phyloP scores from a whole-genome alignment of 2,329 filamentous ascomycete genomes.

The Colletotrichum echinochloae region DNA sequence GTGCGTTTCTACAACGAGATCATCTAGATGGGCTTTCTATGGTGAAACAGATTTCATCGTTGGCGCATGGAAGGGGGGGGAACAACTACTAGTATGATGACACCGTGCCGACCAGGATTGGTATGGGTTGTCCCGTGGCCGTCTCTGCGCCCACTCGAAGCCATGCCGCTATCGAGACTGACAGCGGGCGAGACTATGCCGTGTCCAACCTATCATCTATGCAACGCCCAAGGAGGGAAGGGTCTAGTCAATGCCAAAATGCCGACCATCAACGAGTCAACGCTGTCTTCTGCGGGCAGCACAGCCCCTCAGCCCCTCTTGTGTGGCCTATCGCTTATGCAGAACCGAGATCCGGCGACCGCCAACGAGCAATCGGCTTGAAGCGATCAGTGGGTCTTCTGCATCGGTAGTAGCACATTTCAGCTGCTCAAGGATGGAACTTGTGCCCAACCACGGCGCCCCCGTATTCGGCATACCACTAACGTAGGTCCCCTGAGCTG shows the following conservation, averaged over 20 bases:
- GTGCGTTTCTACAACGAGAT: slow-evolving; percentile 13
- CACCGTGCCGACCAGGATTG: slow-evolving; percentile 24
- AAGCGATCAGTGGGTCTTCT: slow-evolving; percentile 39
- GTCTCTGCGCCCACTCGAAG: slow-evolving; percentile 16
- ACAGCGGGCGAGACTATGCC: not conserved
- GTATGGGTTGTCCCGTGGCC: slow-evolving; percentile 17
- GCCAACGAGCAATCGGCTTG: slow-evolving; percentile 32
- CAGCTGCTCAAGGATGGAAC: slow-evolving; percentile 38
- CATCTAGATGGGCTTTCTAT: not conserved
- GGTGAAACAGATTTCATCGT: slow-evolving; percentile 32
- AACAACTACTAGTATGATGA: slow-evolving; percentile 33
- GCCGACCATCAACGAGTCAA: slow-evolving; percentile 37
- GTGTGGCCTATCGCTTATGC: slow-evolving; percentile 30
- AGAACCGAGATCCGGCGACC: slow-evolving; percentile 20
- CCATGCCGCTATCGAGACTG: slow-evolving; percentile 28
- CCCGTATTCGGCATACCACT: slow-evolving; percentile 24
- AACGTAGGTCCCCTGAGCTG: slow-evolving; percentile 21
- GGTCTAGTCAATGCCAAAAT: slow-evolving; percentile 35
- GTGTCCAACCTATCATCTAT: slow-evolving; percentile 12
- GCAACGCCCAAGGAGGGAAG: slow-evolving; percentile 21
- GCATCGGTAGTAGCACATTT: slow-evolving; percentile 37
- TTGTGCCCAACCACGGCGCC: slow-evolving; percentile 24
- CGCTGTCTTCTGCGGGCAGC: slow-evolving; percentile 32
- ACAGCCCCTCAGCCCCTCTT: slow-evolving; percentile 39
- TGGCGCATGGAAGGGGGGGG: slow-evolving; percentile 4